Evolutionary conservation across 2,329 filamentous ascomycete species (phyloP).

Genomic region (Aspergillus proliferans): DNA sequence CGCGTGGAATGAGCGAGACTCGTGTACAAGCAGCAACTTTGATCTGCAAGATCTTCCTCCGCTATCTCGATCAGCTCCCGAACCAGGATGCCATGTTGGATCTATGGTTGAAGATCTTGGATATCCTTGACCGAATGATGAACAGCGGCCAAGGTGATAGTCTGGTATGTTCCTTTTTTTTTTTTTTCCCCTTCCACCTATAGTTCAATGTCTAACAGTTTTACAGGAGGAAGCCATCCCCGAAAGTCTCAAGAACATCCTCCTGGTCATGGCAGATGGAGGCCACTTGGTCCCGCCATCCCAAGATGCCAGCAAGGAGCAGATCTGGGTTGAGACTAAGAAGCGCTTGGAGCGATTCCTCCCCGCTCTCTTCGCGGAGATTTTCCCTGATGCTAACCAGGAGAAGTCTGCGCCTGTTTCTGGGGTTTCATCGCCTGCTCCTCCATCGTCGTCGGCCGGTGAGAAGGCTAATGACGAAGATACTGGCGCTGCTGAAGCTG

Average conservation of each 20-base stretch:
- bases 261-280: constrained; percentile 89
- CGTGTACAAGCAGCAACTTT: constrained; percentile 85
- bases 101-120: constrained; percentile 85
- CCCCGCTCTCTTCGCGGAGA: constrained; percentile 52
- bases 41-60: constrained; percentile 90
- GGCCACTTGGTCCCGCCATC: constrained; percentile 70
- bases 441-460: constrained; percentile 1
- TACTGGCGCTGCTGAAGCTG: neutral
- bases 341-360: constrained; percentile 56
- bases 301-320: constrained; percentile 44
- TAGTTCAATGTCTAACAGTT: neutral
- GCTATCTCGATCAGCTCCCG: constrained; percentile 79
- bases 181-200: constrained; percentile 8
- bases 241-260: constrained; percentile 91
- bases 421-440: constrained; percentile 13
- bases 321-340: constrained; percentile 57
- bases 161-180: constrained; percentile 54
- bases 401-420: constrained; percentile 14
- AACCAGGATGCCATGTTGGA: constrained; percentile 86
- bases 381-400: constrained; percentile 45
- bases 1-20: constrained; percentile 90
- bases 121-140: constrained; percentile 92
- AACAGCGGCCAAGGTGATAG: constrained; percentile 90
- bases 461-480: constrained; percentile 10
- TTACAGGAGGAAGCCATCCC: constrained; percentile 83